phyloP scores from a whole-genome alignment of 2,329 filamentous ascomycete species.

The Ophiostoma piceae region DNA sequence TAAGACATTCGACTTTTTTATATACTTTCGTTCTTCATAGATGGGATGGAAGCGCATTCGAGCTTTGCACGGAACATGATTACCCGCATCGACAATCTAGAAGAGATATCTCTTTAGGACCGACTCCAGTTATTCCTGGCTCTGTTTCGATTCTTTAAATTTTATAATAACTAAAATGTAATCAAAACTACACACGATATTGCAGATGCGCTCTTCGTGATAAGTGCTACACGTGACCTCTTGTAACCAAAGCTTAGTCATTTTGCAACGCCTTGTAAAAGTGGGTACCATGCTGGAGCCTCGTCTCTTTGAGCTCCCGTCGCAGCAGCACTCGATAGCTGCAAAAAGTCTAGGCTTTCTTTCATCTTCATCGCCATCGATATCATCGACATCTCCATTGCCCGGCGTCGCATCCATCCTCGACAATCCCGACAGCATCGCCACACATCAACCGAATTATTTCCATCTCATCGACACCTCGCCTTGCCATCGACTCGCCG shows the following conservation, averaged over 20 bases:
- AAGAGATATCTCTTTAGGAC: too few relatives aligned
- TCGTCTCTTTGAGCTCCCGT: not conserved
- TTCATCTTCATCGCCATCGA: not conserved
- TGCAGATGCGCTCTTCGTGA: not conserved
- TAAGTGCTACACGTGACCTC: not conserved
- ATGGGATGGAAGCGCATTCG: not conserved
- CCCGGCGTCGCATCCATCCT: not conserved
- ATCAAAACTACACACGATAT: not conserved
- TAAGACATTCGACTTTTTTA: too few relatives aligned
- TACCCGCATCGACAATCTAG: too few relatives aligned
- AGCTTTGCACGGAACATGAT: not conserved
- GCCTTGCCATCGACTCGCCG: not conserved
- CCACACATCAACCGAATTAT: not conserved
- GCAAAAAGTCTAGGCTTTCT: constrained; percentile 1
- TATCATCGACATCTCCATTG: not conserved
- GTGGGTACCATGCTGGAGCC: not conserved
- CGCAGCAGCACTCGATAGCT: not conserved
- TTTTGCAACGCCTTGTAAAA: not conserved
- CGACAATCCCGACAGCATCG: too few relatives aligned
- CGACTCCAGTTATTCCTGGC: too few relatives aligned
- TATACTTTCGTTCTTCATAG: not conserved
- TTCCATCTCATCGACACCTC: not conserved
- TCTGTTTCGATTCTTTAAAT: too few relatives aligned
- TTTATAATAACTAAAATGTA: too few relatives aligned
- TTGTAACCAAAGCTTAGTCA: not conserved